A percentile compares a stretch with the other conserved stretches of the same genome.
phyloP scores from a whole-genome alignment of 1,284 basidiomycete genomes.

The Naganishia sp. region DNA sequence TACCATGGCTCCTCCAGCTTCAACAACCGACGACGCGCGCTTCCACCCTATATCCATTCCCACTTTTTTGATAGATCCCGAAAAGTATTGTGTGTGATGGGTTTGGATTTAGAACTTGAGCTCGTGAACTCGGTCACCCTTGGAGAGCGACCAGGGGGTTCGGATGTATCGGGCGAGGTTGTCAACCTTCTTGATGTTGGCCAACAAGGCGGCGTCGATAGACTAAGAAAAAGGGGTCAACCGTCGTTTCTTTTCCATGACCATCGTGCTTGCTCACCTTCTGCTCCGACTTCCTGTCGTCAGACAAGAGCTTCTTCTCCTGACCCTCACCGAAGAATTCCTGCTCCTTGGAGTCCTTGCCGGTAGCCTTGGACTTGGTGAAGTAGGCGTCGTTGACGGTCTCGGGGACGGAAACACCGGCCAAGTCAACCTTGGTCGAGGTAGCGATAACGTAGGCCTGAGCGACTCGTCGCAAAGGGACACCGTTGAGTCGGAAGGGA shows the following conservation, averaged over 20 bases:
- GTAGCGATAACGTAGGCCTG: conserved; percentile 99
- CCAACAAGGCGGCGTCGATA: conserved; percentile 80
- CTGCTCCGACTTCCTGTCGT: conserved; percentile 88
- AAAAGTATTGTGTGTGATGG: conserved; percentile 3
- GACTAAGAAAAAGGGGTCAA: conserved; percentile 38
- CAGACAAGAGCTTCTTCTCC: conserved; percentile 90
- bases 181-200: conserved; percentile 88
- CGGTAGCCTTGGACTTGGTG: conserved; percentile 73
- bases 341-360: conserved; percentile 77
- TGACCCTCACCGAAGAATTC: conserved; percentile 95
- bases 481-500: conserved; percentile 91
- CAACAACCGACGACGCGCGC: not conserved
- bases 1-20: conserved; percentile 1
- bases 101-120: conserved; percentile 52
- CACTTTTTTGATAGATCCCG: conserved; percentile 5
- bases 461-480: conserved; percentile 95
- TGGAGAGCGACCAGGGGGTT: conserved; percentile 90
- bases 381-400: conserved; percentile 97
- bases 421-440: conserved; percentile 89
- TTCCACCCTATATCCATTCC: conserved; percentile 6
- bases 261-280: conserved; percentile 60
- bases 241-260: not conserved
- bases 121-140: conserved; percentile 65
- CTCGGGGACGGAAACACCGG: conserved; percentile 69
- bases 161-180: conserved; percentile 92